phyloP scores from a whole-genome alignment of 1,284 basidiomycete genomes.

The Ganoderma sinense region DNA sequence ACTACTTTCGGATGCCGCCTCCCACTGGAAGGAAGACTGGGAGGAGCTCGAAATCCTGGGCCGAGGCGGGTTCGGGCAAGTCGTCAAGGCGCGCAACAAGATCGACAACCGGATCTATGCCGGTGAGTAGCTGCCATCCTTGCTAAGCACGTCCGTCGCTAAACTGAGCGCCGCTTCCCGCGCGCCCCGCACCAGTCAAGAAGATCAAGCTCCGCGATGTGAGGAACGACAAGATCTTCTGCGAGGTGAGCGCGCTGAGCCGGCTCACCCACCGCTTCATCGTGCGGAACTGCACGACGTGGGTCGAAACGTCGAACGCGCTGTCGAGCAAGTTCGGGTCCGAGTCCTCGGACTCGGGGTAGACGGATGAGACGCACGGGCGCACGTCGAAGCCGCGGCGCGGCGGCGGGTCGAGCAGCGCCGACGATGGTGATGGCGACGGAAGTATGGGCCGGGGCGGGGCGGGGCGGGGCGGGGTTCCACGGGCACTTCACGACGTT shows the following conservation, averaged over 20 bases:
- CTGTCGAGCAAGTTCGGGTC: constrained; percentile 56
- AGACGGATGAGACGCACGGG: constrained; percentile 50
- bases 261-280: constrained; percentile 90
- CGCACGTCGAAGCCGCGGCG: constrained; percentile 60
- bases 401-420: constrained; percentile 14
- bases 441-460: too few species aligned
- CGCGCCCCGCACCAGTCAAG: constrained; percentile 74
- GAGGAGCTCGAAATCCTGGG: constrained; percentile 86
- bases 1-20: constrained; percentile 57
- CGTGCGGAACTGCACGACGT: constrained; percentile 89
- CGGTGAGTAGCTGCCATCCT: constrained; percentile 45
- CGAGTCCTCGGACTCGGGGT: constrained; percentile 41
- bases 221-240: constrained; percentile 89
- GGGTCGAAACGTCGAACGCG: constrained; percentile 75
- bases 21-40: constrained; percentile 84
- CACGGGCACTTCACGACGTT: constrained; percentile 58
- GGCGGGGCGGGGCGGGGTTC: constrained; percentile 4
- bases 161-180: constrained; percentile 37
- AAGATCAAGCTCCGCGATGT: constrained; percentile 86
- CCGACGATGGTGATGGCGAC: background rate
- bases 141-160: background rate
- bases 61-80: constrained; percentile 92
- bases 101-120: constrained; percentile 79
- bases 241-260: constrained; percentile 92
- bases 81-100: constrained; percentile 93